A percentile compares a stretch with the other conserved stretches of the same genome.
Evolutionary conservation across 352 stramenopile species (phyloP).

Genomic region (Phytopythium boreale): DNA sequence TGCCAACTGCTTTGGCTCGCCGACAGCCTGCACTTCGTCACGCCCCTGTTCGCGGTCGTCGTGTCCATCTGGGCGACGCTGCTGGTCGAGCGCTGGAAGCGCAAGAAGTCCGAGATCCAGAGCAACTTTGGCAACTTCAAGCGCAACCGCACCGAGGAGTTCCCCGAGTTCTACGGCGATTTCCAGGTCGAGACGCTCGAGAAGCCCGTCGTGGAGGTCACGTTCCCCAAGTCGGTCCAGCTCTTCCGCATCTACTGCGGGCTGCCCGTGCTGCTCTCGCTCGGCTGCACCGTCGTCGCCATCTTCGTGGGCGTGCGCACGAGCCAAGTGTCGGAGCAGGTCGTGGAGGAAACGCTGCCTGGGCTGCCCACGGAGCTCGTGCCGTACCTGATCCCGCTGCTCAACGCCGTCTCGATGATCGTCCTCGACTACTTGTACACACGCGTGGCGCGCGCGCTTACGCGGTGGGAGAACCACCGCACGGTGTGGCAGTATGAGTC

Average conservation of each 20-base stretch:
- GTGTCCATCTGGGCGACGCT: constrained; percentile 86
- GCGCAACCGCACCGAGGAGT: constrained; percentile 50
- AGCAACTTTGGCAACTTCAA: constrained; percentile 76
- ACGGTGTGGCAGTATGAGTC: constrained; percentile 78
- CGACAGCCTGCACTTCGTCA: constrained; percentile 24
- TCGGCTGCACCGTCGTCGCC: constrained; percentile 43
- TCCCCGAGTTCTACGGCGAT: constrained; percentile 61
- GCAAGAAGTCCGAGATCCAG: constrained; percentile 79
- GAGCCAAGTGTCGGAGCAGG: constrained; percentile 19
- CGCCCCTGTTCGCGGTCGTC: constrained; percentile 62
- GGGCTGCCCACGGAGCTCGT: constrained; percentile 38
- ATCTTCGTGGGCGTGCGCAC: constrained; percentile 65
- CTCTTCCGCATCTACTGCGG: constrained; percentile 57
- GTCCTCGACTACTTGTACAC: constrained; percentile 76
- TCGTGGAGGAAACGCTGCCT: constrained; percentile 25
- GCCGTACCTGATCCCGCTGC: constrained; percentile 52
- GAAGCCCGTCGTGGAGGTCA: constrained; percentile 42
- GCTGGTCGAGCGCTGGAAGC: constrained; percentile 89
- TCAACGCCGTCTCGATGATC: constrained; percentile 71
- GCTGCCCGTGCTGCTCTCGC: constrained; percentile 46
- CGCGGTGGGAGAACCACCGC: constrained; percentile 76
- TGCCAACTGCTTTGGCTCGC: constrained; percentile 50
- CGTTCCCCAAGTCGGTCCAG: constrained; percentile 60
- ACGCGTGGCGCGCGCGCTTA: constrained; percentile 45
- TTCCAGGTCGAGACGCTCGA: constrained; percentile 57